Conservation (phyloP, 2,329 filamentous ascomycete genomes). For the Talaromyces amestolkiae region DNA sequence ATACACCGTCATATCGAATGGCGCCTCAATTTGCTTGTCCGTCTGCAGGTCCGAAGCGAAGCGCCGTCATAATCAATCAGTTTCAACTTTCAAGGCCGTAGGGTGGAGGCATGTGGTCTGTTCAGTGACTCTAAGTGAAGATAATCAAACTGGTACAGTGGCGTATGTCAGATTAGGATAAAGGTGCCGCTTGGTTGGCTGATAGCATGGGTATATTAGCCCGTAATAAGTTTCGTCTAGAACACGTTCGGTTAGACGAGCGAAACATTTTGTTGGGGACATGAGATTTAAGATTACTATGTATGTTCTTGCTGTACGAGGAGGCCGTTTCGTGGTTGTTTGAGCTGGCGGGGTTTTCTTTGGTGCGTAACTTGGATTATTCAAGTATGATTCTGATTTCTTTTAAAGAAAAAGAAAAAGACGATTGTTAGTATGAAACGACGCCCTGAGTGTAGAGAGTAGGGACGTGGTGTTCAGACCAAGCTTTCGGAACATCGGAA, state of each 20-base stretch:
- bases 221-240: background rate
- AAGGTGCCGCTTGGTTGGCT: background rate
- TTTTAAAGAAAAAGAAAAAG: too few species aligned
- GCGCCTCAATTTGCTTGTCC: background rate
- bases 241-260: background rate
- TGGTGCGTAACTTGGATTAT: background rate
- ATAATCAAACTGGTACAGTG: conserved; percentile 11
- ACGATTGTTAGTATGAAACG: too few species aligned
- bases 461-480: background rate
- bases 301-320: background rate
- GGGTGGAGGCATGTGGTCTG: background rate
- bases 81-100: conserved; percentile 6
- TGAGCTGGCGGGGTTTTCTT: background rate
- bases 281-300: background rate
- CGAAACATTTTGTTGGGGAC: background rate
- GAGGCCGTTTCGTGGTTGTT: background rate
- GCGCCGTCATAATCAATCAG: background rate
- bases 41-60: background rate
- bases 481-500: background rate
- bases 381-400: background rate
- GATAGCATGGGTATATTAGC: background rate
- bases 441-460: too few species aligned
- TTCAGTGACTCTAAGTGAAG: background rate
- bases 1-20: background rate
- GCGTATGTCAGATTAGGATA: background rate